Percentiles rank a stretch among this genome's conserved stretches.
Evolutionary conservation across 2,329 filamentous ascomycete genomes (phyloP).

Genomic region (Botrytis galanthina): DNA sequence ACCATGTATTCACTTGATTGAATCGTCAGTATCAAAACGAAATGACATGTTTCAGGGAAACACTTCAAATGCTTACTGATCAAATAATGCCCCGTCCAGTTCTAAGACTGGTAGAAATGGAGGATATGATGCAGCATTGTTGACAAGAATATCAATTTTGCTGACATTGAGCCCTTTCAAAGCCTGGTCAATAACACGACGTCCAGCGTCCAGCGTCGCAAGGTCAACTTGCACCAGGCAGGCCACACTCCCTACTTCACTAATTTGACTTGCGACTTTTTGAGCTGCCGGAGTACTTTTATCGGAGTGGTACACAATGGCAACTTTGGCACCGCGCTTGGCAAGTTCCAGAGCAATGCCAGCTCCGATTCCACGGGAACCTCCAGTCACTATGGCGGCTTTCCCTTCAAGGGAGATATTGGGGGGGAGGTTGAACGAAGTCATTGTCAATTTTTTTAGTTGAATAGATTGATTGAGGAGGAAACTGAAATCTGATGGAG

Average conservation of each 20-base stretch:
- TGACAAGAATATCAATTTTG: slow-evolving; percentile 44
- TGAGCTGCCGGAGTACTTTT: slow-evolving; percentile 40
- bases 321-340: slow-evolving; percentile 52
- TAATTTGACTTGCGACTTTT: slow-evolving; percentile 47
- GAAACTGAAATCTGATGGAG: background rate
- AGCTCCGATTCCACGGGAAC: slow-evolving; percentile 57
- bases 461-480: background rate
- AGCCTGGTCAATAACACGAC: slow-evolving; percentile 35
- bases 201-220: slow-evolving; percentile 40
- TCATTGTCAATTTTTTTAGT: background rate
- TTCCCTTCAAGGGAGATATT: slow-evolving; percentile 21
- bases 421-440: background rate
- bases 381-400: slow-evolving; percentile 36
- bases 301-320: slow-evolving; percentile 53
- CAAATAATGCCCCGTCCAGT: background rate
- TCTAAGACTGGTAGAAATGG: background rate
- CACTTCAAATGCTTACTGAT: background rate
- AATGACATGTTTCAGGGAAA: background rate
- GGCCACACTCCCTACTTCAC: slow-evolving; percentile 47
- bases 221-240: slow-evolving; percentile 55
- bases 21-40: background rate
- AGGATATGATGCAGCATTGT: slow-evolving; percentile 39
- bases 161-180: background rate
- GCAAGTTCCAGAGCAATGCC: slow-evolving; percentile 56
- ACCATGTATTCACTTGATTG: slow-evolving; percentile 1